Conservation (phyloP, 441 rosid genomes). For the Breynia disticha region DNA sequence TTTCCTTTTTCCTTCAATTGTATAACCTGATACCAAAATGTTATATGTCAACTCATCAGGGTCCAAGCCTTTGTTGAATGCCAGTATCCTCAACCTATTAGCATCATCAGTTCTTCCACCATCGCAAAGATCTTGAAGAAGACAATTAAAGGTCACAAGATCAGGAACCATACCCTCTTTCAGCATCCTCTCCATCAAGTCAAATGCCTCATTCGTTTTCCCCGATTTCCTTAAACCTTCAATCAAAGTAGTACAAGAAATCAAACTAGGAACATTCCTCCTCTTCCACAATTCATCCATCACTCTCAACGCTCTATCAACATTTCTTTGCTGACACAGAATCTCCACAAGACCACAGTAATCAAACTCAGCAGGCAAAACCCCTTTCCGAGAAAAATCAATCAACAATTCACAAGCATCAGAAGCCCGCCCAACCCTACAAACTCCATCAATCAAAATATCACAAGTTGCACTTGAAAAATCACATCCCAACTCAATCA, state of each 20-base stretch:
- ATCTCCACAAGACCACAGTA: constrained; percentile 40
- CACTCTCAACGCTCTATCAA: constrained; percentile 42
- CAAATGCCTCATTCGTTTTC: constrained; percentile 36
- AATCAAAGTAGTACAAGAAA: constrained; percentile 60
- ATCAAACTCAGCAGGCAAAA: constrained; percentile 52
- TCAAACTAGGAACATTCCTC: constrained; percentile 50
- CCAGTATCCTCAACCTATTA: constrained; percentile 52
- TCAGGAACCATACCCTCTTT: constrained; percentile 48
- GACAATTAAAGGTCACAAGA: constrained; percentile 65
- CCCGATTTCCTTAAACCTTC: constrained; percentile 62
- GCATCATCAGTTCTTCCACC: constrained; percentile 44
- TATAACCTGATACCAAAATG: constrained; percentile 52
- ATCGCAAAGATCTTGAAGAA: constrained; percentile 63
- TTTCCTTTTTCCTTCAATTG: constrained; percentile 39
- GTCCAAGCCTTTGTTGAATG: constrained; percentile 52
- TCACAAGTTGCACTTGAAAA: constrained; percentile 67
- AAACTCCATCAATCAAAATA: constrained; percentile 68
- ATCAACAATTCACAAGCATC: constrained; percentile 55
- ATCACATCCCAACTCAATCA: constrained; percentile 52
- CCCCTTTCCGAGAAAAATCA: constrained; percentile 44
- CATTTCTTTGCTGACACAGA: constrained; percentile 40
- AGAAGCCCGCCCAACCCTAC: constrained; percentile 32
- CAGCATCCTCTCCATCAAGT: constrained; percentile 59
- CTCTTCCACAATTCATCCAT: constrained; percentile 50
- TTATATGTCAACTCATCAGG: constrained; percentile 41